Evolutionary conservation across 768 basidiomycete species (phyloP), one percentile per base, ranked within the genome.

Genomic region (Termitomyces titanicus): DNA sequence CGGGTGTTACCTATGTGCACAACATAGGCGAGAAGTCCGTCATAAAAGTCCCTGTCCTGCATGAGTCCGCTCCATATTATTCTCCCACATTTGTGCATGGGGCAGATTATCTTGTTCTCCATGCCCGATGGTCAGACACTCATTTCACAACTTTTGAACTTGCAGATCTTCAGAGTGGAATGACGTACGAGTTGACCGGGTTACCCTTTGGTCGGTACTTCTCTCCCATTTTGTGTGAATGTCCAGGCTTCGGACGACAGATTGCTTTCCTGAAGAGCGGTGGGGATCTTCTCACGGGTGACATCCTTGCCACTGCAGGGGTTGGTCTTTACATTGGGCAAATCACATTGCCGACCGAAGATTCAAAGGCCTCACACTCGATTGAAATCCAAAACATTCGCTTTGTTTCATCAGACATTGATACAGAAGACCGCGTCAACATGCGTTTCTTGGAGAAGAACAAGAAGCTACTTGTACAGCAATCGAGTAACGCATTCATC

Each of bases 61-160:
- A 83, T 49, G 54, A 74, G 11, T 66, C 68, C 6, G 74, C 72
- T 1, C 71, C 83, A 2, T 89, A 90, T 61, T 86, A 85, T 57
- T 86, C 87, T 0, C 88, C 88, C 2, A 76, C 81, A 5, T 88
- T 89, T 63, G 77, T 85, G n/a, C 75, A 72, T 44, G 74, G 76
- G 20, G 64, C 71, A 3, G 68, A 72, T 20, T 69, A 83, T 53
- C 66, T 87, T 22, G 67, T 88, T 11, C 64, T 90, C 15, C 88
- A 88, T 48, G 79, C 80, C 3, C 80, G 84, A 12, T 89, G 88
- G 88, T 88, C 86, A 0, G 79, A 88, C 62, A 69, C 71, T 7
- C 64, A 74, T 53, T 87, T 87, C 64, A 81, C 85, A 3, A 74
- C 79, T 3, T 80, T 90, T 61, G 88, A 90, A 69, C 60, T 90